Base-by-base conservation (phyloP, 768 basidiomycete genomes). In the Boletus insuetus region DNA sequence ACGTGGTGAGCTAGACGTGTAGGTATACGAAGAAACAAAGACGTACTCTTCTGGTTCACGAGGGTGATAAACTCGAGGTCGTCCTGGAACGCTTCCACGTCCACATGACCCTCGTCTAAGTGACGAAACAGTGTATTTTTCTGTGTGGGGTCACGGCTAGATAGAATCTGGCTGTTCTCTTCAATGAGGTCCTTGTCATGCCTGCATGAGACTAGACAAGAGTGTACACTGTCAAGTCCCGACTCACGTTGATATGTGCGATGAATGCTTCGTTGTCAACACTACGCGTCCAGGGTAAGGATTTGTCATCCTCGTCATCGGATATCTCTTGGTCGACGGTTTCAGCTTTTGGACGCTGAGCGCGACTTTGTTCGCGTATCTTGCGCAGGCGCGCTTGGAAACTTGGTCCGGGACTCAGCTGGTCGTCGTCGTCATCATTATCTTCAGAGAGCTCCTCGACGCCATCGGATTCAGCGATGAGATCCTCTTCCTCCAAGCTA, bases 121-220 rank as follows among this genome's bases (percentile, higher is more conserved):
- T 87, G 79, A 20, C 73, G 73, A 77, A 90, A 88, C 0, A 86
- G 47, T 31, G 75, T 68, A n/a, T 85, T 85, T 53, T 75, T 73
- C 53, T 71, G 68, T 60, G 83, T 83, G 29, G 79, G 73, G 53
- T 81, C 71, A 34, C 65, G 71, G 10, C 77, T 70, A 20, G 61
- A 61, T 4, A 84, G 57, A 29, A 86, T 73, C 11, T 77, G 76
- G 20, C 76, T 75, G 51, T 87, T 81, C 20, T 82, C 79, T 38
- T 87, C 87, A 6, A 92, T 64, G 8, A 86, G 64, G 13, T 76
- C 77, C 90, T 93, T 58, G 0, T 73, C 75, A 83, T 89, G 54
- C 1, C n/a, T 22, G 24, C 46, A 38, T 54, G 39, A 66, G 45
- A 60, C 31, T 6, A 44, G 22, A 43, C 13, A 13, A 9, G 22